Evolutionary conservation across 176 grass and related monocot species (phyloP).

Genomic region (Saccharum officinarum): DNA sequence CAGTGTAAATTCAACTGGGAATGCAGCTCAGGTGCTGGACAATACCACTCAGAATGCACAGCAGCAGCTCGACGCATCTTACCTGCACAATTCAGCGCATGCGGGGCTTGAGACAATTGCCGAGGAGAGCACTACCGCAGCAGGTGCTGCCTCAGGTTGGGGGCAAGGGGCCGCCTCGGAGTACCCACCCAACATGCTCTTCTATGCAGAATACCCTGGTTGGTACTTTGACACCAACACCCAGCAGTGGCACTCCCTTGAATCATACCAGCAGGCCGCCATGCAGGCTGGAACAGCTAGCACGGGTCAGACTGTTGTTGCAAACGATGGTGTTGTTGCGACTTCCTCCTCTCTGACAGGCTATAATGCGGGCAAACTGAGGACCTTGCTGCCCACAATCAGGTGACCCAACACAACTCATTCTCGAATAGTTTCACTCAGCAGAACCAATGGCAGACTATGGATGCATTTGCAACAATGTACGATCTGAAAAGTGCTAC

Average conservation of each 20-base stretch:
- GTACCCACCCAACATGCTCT: conserved; percentile 89
- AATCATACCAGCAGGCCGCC: conserved; percentile 60
- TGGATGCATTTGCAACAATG: conserved; percentile 45
- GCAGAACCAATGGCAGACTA: conserved; percentile 46
- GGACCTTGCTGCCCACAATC: conserved; percentile 19
- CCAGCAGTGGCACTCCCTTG: conserved; percentile 75
- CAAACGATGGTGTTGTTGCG: conserved; percentile 24
- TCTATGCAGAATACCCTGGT: conserved; percentile 81
- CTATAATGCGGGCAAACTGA: conserved; percentile 16
- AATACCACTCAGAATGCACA: conserved; percentile 9
- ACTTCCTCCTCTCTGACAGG: conserved; percentile 6
- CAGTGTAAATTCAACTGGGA: conserved; percentile 20
- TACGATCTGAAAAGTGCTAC: conserved; percentile 40
- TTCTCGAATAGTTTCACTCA: conserved; percentile 36
- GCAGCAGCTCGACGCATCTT: conserved; percentile 40
- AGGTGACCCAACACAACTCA: conserved; percentile 42
- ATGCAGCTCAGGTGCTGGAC: conserved; percentile 34
- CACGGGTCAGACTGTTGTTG: conserved; percentile 41
- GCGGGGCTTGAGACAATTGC: conserved; percentile 68
- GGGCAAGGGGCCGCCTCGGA: conserved; percentile 28
- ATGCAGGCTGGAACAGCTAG: conserved; percentile 14
- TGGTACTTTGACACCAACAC: conserved; percentile 96
- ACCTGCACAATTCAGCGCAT: conserved; percentile 52
- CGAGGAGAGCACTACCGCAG: conserved; percentile 45
- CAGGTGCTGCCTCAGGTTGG: conserved; percentile 30